phyloP scores from a whole-genome alignment of 495 filamentous ascomycete genomes.

The Penicillium ucsense region DNA sequence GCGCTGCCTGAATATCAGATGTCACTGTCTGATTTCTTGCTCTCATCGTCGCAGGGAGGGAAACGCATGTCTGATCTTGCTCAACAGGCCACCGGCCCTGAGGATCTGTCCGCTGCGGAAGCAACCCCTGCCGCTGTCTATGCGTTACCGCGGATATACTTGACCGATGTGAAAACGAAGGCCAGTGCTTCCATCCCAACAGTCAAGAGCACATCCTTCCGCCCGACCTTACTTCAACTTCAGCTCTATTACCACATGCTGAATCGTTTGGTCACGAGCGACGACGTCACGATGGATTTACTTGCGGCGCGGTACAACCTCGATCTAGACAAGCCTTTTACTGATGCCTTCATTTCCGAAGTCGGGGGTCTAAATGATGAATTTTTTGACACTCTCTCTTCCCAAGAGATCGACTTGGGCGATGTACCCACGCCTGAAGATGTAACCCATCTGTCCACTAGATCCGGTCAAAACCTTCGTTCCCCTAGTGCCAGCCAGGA shows the following conservation, averaged over 20 bases:
- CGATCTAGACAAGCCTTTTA: conserved; percentile 53
- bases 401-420: conserved; percentile 22
- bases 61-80: conserved; percentile 26
- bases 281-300: conserved; percentile 52
- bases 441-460: conserved; percentile 4
- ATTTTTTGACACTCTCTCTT: conserved; percentile 32
- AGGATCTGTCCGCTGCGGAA: not conserved
- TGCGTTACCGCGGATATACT: conserved; percentile 46
- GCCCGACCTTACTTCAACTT: conserved; percentile 73
- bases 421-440: conserved; percentile 23
- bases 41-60: conserved; percentile 33
- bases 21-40: conserved; percentile 41
- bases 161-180: conserved; percentile 87
- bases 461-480: not conserved
- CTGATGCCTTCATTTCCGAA: conserved; percentile 71
- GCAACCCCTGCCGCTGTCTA: conserved; percentile 13
- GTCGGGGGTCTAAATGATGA: conserved; percentile 60
- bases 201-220: conserved; percentile 51
- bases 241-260: conserved; percentile 89
- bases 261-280: conserved; percentile 56
- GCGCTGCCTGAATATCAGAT: conserved; percentile 44
- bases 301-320: conserved; percentile 65
- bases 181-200: conserved; percentile 50
- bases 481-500: conserved; percentile 28
- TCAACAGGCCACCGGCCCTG: conserved; percentile 1